These are phyloP conservation scores for Eucalyptus decipiens DNA, from an alignment of 345 rosid species.

Conservation along the genomic window DNA sequence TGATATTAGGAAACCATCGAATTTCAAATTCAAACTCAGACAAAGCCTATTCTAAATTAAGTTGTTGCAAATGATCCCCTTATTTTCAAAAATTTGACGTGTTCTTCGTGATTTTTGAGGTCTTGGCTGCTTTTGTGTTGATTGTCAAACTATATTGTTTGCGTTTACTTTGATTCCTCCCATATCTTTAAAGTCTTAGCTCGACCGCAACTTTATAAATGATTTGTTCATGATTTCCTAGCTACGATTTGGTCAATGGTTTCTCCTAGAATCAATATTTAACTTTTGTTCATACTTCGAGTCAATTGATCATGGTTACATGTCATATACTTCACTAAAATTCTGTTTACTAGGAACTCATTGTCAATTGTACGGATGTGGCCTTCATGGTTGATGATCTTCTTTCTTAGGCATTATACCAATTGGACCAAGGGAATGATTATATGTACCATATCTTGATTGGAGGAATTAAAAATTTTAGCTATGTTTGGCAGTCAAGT, in stretches of 20 bases:
- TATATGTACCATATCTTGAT: background rate
- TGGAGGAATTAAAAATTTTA: background rate
- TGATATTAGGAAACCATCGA: background rate
- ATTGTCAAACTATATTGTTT: background rate
- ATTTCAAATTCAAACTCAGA: background rate
- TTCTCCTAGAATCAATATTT: background rate
- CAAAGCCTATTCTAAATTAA: background rate
- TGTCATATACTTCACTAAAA: background rate
- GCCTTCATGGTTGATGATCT: background rate
- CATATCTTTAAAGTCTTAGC: background rate
- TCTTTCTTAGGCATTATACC: background rate
- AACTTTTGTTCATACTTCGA: background rate
- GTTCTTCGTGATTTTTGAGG: background rate
- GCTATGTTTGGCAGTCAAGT: accelerated
- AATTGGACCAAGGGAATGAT: background rate
- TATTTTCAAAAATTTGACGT: background rate
- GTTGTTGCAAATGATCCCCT: background rate
- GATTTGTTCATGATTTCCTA: background rate
- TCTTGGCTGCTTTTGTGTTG: background rate
- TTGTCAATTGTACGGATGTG: background rate
- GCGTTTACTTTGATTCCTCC: background rate
- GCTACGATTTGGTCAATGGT: background rate
- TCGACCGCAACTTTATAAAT: background rate
- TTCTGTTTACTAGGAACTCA: background rate
- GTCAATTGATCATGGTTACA: background rate